phyloP scores from a whole-genome alignment of 1,139 yeast species.

The Candida freyschussii region DNA sequence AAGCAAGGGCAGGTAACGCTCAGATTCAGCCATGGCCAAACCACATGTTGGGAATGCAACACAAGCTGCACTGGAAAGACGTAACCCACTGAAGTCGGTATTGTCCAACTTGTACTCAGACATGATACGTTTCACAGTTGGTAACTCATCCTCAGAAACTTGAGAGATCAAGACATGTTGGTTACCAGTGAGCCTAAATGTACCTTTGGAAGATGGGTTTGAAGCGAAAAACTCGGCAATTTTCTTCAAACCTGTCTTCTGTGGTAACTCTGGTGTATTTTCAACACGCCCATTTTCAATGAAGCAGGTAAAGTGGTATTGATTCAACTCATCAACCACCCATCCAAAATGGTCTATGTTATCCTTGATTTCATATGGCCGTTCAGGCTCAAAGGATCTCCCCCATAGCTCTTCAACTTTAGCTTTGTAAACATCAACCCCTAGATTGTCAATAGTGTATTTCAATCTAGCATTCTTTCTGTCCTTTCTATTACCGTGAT shows the following conservation, averaged over 20 bases:
- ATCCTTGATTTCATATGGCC: constrained; percentile 72
- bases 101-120: constrained; percentile 79
- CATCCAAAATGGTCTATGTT: constrained; percentile 93
- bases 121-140: constrained; percentile 56
- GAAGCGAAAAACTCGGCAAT: constrained; percentile 61
- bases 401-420: constrained; percentile 86
- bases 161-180: constrained; percentile 83
- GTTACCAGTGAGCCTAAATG: constrained; percentile 92
- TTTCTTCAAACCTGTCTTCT: constrained; percentile 79
- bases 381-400: constrained; percentile 63
- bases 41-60: constrained; percentile 99
- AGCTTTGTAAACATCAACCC: constrained; percentile 71
- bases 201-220: constrained; percentile 49
- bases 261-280: constrained; percentile 86
- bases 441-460: constrained; percentile 92
- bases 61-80: constrained; percentile 93
- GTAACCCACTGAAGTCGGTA: constrained; percentile 74
- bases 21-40: constrained; percentile 97
- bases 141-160: constrained; percentile 64
- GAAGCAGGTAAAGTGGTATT: constrained; percentile 88
- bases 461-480: constrained; percentile 97
- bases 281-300: constrained; percentile 97
- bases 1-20: constrained; percentile 84
- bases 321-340: constrained; percentile 83
- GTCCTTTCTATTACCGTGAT: constrained; percentile 90